Evolutionary conservation across 2,329 filamentous ascomycete genomes (phyloP).

Genomic region (Aspergillus neoniger): DNA sequence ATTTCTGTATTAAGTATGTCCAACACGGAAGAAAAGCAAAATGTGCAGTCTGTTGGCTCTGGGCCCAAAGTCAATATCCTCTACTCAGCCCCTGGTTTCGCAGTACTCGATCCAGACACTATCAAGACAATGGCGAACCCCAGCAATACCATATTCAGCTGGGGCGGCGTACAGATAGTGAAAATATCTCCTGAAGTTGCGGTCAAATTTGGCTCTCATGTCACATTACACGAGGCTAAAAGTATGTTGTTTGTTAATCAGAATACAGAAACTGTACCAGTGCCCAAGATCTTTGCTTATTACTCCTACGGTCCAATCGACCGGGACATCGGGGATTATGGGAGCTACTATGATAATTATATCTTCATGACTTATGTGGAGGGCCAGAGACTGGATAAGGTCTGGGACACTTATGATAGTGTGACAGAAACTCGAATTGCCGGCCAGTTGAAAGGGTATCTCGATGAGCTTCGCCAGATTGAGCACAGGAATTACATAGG

Average conservation of each 20-base stretch:
- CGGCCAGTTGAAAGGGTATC: conserved; percentile 15
- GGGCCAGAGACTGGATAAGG: conserved; percentile 16
- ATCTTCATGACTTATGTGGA: conserved; percentile 24
- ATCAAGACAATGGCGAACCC: not conserved
- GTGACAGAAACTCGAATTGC: conserved; percentile 11
- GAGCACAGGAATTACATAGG: conserved; percentile 18
- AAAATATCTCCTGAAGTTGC: conserved; percentile 22
- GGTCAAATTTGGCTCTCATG: conserved; percentile 21
- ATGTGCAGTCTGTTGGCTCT: not conserved
- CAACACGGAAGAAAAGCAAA: not conserved
- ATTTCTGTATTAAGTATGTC: not conserved
- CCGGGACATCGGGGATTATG: conserved; percentile 19
- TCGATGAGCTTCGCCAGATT: conserved; percentile 16
- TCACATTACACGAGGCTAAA: conserved; percentile 19
- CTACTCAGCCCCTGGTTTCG: not conserved
- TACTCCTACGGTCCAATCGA: conserved; percentile 21
- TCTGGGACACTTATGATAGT: conserved; percentile 15
- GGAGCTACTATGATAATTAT: conserved; percentile 22
- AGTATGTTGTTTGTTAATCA: conserved; percentile 20
- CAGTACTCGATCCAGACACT: not conserved
- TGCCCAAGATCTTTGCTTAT: conserved; percentile 19
- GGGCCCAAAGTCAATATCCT: not conserved
- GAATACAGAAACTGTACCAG: conserved; percentile 18
- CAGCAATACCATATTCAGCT: conserved; percentile 13
- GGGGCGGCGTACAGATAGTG: conserved; percentile 17